Evolutionary conservation across 2,329 filamentous ascomycete genomes (phyloP), one percentile per base, ranked within the genome.

Genomic region (Coniochaeta hoffmannii): DNA sequence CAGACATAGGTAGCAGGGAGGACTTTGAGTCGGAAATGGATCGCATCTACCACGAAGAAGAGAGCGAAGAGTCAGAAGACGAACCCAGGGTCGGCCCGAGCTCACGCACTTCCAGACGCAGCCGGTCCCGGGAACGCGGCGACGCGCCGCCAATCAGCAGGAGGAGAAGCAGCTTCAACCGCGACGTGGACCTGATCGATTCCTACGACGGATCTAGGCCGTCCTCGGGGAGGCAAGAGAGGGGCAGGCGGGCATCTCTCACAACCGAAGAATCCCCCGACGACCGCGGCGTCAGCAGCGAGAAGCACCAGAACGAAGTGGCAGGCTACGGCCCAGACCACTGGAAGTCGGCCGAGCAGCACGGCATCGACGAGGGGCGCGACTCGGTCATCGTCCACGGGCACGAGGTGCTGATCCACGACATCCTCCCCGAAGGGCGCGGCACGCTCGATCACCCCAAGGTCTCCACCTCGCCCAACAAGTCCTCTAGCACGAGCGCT

Each of bases 281-380:
- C 22, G 84, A 88, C 62, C 68, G 77, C 10, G 77, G 87, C n/a
- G 80, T 77, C 15, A 73, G 76, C 15, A 87, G 87, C 62, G 63
- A 75, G 5, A 77, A 79, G 31, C 88, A 92, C 65, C 78, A 82
- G 56, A 80, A 85, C 55, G 92, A 97, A 65, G 85, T 96, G 22
- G 85, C 86, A 54, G 92, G 93, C 0, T 82, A 86, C 56, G 91
- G 91, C 1, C 65, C 76, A 4, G 93, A 97, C 66, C 83, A 86
- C 55, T 89, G 92, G 84, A 85, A 84, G 59, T 74, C 73, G 24
- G 82, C 88, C 19, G 77, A 86, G 60, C 73, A 80, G 58, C 76
- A 79, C 32, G 86, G 85, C 2, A 65, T 81, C 24, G 82, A 82
- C 51, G 75, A 76, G 36, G 88, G 83, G 3, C 82, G 89, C 53